phyloP scores from a whole-genome alignment of 75 land plant species.

The Cupressus sempervirens region DNA sequence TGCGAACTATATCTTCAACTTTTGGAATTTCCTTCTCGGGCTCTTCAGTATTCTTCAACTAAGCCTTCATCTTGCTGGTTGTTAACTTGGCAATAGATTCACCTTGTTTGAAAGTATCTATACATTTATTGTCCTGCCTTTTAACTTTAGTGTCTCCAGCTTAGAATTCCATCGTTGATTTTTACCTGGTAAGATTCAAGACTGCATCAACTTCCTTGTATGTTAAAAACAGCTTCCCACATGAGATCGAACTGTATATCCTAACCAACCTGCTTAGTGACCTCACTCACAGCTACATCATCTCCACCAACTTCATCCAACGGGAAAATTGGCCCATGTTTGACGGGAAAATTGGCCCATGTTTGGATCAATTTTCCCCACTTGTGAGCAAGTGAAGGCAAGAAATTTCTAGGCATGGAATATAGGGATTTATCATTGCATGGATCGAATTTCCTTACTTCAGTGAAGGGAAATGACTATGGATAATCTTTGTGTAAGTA shows the following conservation, averaged over 20 bases:
- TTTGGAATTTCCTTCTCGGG: background rate
- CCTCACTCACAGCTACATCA: background rate
- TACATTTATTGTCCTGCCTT: background rate
- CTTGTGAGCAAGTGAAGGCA: no score
- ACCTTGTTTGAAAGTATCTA: background rate
- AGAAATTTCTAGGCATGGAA: no score
- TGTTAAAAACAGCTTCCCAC: background rate
- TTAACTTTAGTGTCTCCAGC: background rate
- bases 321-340: no score
- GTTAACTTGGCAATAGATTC: background rate
- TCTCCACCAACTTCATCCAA: background rate
- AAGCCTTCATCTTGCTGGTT: background rate
- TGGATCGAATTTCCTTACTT: no score
- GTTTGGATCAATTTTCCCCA: no score
- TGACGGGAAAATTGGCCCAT: no score
- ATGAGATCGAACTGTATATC: background rate
- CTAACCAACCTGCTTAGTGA: background rate
- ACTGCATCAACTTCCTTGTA: background rate
- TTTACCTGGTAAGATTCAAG: background rate
- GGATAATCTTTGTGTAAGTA: no score
- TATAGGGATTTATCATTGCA: no score
- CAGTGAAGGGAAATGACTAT: no score
- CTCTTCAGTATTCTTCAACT: background rate
- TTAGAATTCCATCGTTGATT: background rate
- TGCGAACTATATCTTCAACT: background rate